These are phyloP conservation scores for Xylaria sp. DNA, from an alignment of 2,329 filamentous ascomycete species.

Conservation along the genomic window DNA sequence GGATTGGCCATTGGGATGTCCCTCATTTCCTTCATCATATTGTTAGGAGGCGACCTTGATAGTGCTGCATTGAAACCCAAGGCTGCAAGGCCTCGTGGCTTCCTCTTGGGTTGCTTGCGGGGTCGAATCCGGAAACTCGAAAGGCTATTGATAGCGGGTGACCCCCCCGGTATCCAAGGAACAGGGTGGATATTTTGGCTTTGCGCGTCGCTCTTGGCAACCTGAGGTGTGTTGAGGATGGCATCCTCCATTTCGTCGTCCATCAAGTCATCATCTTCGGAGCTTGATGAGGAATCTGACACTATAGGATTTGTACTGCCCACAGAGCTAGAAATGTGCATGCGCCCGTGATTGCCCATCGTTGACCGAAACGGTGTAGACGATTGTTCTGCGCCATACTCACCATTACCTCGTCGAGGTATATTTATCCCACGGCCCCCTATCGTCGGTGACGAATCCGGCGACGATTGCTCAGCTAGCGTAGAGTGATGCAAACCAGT, in stretches of 20 bases:
- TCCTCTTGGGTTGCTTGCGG: slow-evolving; percentile 71
- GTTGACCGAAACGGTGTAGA: slow-evolving; percentile 78
- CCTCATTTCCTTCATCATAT: slow-evolving; percentile 51
- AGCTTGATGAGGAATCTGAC: slow-evolving; percentile 81
- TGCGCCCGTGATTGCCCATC: slow-evolving; percentile 74
- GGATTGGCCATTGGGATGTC: slow-evolving; percentile 58
- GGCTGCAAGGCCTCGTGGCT: slow-evolving; percentile 57
- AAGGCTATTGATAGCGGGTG: slow-evolving; percentile 78
- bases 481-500: slow-evolving; percentile 97
- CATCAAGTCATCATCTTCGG: slow-evolving; percentile 75
- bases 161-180: slow-evolving; percentile 72
- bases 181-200: slow-evolving; percentile 53
- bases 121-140: slow-evolving; percentile 84
- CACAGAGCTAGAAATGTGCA: slow-evolving; percentile 80
- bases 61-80: slow-evolving; percentile 62
- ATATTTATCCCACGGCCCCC: slow-evolving; percentile 73
- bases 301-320: slow-evolving; percentile 80
- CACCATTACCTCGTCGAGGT: slow-evolving; percentile 60
- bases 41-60: slow-evolving; percentile 78
- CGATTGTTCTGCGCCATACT: slow-evolving; percentile 69
- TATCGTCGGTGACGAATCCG: slow-evolving; percentile 89
- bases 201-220: slow-evolving; percentile 66
- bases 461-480: slow-evolving; percentile 85
- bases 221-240: slow-evolving; percentile 85
- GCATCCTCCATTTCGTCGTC: slow-evolving; percentile 82